A percentile compares a stretch with the other conserved stretches of the same genome.
Evolutionary conservation across 1,284 basidiomycete genomes (phyloP).

Genomic region (Vanrija pseudolonga): DNA sequence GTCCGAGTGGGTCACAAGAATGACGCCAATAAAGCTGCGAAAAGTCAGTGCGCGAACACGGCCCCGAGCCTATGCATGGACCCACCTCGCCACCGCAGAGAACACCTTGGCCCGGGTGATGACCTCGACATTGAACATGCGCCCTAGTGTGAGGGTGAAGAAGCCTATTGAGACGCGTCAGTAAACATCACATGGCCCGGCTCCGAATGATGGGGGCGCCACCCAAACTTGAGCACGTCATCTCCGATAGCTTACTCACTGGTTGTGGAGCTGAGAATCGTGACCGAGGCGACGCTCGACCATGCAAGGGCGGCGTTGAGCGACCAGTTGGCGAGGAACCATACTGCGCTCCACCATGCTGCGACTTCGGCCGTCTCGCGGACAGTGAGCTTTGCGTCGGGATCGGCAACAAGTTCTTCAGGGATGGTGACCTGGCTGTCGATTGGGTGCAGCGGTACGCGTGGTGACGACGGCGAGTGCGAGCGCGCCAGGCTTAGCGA

Average conservation of each 20-base stretch:
- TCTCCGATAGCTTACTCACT: conserved; percentile 56
- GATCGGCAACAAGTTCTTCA: conserved; percentile 2
- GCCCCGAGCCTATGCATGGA: conserved; percentile 1
- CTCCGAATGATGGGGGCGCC: background rate
- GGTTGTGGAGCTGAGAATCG: conserved; percentile 81
- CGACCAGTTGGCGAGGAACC: conserved; percentile 90
- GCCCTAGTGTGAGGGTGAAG: conserved; percentile 84
- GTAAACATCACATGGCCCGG: background rate
- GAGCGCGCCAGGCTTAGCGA: conserved; percentile 12
- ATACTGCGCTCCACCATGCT: conserved; percentile 71
- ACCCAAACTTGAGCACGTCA: background rate
- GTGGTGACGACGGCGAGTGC: conserved; percentile 10
- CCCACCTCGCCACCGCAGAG: conserved; percentile 77
- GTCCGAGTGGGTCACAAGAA: conserved; percentile 80
- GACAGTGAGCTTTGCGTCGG: conserved; percentile 54
- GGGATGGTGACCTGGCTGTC: background rate
- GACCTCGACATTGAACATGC: conserved; percentile 76
- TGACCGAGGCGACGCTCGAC: conserved; percentile 87
- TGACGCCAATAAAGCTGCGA: conserved; percentile 75
- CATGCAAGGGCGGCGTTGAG: conserved; percentile 75
- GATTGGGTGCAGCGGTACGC: conserved; percentile 21
- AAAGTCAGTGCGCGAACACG: background rate
- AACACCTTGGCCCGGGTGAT: conserved; percentile 70
- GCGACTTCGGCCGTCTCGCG: conserved; percentile 73
- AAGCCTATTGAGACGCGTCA: conserved; percentile 60